Evolutionary conservation across 805 yeast genomes (phyloP), one percentile per base, ranked within the genome.

Genomic region (Nadsonia fulvescens): DNA sequence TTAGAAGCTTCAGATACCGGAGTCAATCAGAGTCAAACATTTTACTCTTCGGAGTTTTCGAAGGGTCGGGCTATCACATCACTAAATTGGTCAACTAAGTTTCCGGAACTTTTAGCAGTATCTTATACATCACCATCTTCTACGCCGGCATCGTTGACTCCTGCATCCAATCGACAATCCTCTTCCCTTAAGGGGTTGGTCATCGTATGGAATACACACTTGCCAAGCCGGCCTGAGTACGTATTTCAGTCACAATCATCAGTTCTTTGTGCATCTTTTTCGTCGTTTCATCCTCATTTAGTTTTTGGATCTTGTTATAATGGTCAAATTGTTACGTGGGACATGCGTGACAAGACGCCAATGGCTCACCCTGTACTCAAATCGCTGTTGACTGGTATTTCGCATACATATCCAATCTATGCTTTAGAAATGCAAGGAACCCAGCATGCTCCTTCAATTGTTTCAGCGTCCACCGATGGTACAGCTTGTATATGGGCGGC

Each of bases 261-360:
- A 15, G 52, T 66, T 8, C 34, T 52, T n/a, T 24, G 35, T 2
- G 48, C 63, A 11, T 42, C 41, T 20, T 63, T 63, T 32, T 64
- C 66, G 14, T 49, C 49, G 8, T 39, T 42, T 14, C 46, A 50
- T 22, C 45, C 57, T 4, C 44, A 48, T 15, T 45, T 54, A 15
- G 40, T 62, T 6, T 49, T 58, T 22, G 73, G 63, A 3, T 63
- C 70, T 0, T 48, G 61, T 16, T 45, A 46, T 18, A 58, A 58
- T 38, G 74, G 74, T 2, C 58, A 54, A 27, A 31, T 67, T 1
- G 51, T 55, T 8, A 44, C 60, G n/a, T 66, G 72, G 72, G 70
- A 66, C 24, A 34, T 47, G 23, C 31, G 58, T 8, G 17, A 46
- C 5, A n/a, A 23, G 32, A 14, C 26, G 33, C 20, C 29, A 4